A percentile compares a stretch with the other conserved stretches of the same genome.
Conservation (phyloP, 164 flowering plant species). For the Dillenia suffruticosa region DNA sequence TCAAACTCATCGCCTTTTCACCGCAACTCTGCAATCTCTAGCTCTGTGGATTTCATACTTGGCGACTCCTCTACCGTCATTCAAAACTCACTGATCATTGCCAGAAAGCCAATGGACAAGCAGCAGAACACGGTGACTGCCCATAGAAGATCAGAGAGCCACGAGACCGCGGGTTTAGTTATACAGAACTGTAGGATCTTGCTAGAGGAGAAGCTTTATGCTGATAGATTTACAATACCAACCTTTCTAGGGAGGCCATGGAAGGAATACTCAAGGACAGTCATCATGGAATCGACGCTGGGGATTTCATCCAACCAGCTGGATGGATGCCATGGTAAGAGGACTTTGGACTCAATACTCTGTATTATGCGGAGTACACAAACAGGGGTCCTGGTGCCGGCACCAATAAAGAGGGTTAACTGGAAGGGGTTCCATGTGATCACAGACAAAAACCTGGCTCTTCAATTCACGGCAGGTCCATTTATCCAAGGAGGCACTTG, state of each 20-base stretch:
- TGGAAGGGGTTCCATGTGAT: conserved; percentile 36
- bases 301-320: conserved; percentile 43
- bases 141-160: conserved; percentile 27
- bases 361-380: conserved; percentile 42
- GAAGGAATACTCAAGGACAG: conserved; percentile 44
- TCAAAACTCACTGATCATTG: conserved; percentile 43
- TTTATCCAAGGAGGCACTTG: conserved; percentile 32
- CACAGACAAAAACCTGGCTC: conserved; percentile 22
- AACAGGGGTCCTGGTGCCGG: conserved; percentile 43
- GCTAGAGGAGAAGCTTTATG: conserved; percentile 31
- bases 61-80: conserved; percentile 38
- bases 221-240: conserved; percentile 19
- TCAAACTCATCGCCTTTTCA: conserved; percentile 49
- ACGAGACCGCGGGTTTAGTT: conserved; percentile 32
- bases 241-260: conserved; percentile 58
- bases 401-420: conserved; percentile 23
- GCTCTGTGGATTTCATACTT: conserved; percentile 63
- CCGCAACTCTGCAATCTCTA: conserved; percentile 52
- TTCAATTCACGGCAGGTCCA: conserved; percentile 27
- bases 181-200: conserved; percentile 55
- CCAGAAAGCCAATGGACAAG: conserved; percentile 37
- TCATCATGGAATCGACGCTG: conserved; percentile 44
- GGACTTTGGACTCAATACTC: conserved; percentile 31
- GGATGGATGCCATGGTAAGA: conserved; percentile 53
- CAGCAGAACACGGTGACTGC: conserved; percentile 50